Conservation (phyloP, 2,329 filamentous ascomycete genomes). For the Lasiodiplodia sp. region DNA sequence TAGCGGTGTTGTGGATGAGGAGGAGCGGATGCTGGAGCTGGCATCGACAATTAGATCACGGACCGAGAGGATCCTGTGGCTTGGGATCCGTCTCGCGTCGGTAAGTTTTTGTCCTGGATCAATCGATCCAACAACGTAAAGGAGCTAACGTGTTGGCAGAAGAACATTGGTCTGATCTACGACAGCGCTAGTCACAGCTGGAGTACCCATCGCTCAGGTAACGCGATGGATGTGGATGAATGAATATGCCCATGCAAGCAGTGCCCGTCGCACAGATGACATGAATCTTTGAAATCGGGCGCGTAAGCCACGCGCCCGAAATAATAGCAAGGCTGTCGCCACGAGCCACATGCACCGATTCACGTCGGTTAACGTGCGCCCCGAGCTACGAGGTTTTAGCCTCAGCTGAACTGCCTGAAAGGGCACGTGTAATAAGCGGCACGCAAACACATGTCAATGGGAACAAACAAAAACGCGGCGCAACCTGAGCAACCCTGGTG, state of each 20-base stretch:
- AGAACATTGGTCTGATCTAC: slow-evolving; percentile 4
- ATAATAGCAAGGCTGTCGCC: neutral
- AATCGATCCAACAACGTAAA: neutral
- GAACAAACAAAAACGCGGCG: neutral
- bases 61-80: slow-evolving; percentile 66
- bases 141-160: neutral
- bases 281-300: neutral
- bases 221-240: slow-evolving; percentile 24
- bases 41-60: slow-evolving; percentile 66
- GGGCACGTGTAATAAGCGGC: neutral
- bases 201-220: slow-evolving; percentile 5
- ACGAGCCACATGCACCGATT: neutral
- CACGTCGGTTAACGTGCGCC: neutral
- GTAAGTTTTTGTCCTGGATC: neutral
- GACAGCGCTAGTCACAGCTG: slow-evolving; percentile 11
- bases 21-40: slow-evolving; percentile 70
- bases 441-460: neutral
- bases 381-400: neutral
- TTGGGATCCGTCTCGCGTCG: slow-evolving; percentile 51
- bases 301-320: neutral
- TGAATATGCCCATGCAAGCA: slow-evolving; percentile 2
- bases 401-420: slow-evolving; percentile 7
- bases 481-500: neutral
- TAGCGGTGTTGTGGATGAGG: slow-evolving; percentile 68
- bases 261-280: neutral